Evolutionary conservation across 1,139 yeast species (phyloP).

Genomic region (Meyerozyma athensensis): DNA sequence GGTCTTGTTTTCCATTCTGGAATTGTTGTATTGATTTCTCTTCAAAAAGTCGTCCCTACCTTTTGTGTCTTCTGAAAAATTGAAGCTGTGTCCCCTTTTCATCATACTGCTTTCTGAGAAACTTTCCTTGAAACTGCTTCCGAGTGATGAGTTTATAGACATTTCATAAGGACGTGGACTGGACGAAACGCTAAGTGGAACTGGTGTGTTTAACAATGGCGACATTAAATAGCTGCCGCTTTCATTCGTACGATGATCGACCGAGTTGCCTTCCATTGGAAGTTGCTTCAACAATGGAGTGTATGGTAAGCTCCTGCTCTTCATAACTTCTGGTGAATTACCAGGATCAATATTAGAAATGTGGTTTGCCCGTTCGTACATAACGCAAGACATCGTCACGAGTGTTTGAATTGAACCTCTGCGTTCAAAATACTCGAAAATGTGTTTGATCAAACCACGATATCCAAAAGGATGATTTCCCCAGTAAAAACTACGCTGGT

Average conservation of each 20-base stretch:
- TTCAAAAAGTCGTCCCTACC: not conserved
- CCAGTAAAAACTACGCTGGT: conserved; percentile 52
- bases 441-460: conserved; percentile 60
- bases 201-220: not conserved
- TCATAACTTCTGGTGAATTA: conserved; percentile 45
- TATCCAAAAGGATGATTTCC: conserved; percentile 80
- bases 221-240: not conserved
- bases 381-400: conserved; percentile 78
- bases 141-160: conserved; percentile 1
- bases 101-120: conserved; percentile 1
- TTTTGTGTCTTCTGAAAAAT: conserved; percentile 1
- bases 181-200: not conserved
- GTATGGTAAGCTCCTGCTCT: conserved; percentile 36
- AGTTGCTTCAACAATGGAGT: conserved; percentile 22
- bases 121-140: not conserved
- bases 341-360: conserved; percentile 13
- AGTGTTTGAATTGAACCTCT: conserved; percentile 79
- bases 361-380: conserved; percentile 35
- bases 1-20: conserved; percentile 3
- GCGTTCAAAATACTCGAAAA: conserved; percentile 61
- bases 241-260: conserved; percentile 4
- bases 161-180: not conserved
- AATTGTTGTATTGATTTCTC: conserved; percentile 2
- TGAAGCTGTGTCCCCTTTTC: conserved; percentile 1
- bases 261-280: conserved; percentile 14